Evolutionary conservation across 2,329 filamentous ascomycete species (phyloP), one percentile per base, ranked within the genome.

Genomic region (Aspergillus hiratsukae): DNA sequence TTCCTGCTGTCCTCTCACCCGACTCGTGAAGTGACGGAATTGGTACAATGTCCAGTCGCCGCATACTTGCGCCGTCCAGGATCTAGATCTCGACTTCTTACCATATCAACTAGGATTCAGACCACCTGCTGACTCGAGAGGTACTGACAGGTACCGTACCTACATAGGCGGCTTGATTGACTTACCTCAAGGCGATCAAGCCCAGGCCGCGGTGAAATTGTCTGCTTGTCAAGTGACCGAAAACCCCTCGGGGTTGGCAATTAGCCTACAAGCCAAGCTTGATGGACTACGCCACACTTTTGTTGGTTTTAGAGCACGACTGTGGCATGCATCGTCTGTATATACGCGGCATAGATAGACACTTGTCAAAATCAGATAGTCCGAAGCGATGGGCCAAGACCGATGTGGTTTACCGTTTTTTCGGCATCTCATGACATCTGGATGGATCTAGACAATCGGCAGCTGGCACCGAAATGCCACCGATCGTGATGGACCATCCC

Each of bases 1-100:
- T 23, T 43, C 48, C 50, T 56, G 52, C 57, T 51, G 53, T 41
- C 49, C 51, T 27, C 19, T 46, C 43, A 14, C 9, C 21, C 43
- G 21, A 52, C 17, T n/a, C n/a, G 57, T 63, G 58, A 57, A 61
- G 59, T 58, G 57, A 59, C 56, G 46, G 45, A 25, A 41, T 54
- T 43, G 43, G 51, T 19, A 54, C 50, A 52, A 49, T 58, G 52
- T 49, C 49, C 21, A 54, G 49, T 45, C 46, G 55, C 55, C 41
- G 52, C 58, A 61, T 55, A 28, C 51, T 37, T 52, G 9, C 4
- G 19, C 14, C 11, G 25, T 43, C 58, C 41, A 49, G 52, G 52
- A 57, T 62, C 60, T 62, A 62, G 58, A 57, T 57, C 58, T 54
- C 48, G 46, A 41, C 31, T 40, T 50, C 41, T 31, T 48, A 40